Evolutionary conservation across 257 asterid species (phyloP), one percentile per base, ranked within the genome.

Genomic region (Hygrophila difformis): DNA sequence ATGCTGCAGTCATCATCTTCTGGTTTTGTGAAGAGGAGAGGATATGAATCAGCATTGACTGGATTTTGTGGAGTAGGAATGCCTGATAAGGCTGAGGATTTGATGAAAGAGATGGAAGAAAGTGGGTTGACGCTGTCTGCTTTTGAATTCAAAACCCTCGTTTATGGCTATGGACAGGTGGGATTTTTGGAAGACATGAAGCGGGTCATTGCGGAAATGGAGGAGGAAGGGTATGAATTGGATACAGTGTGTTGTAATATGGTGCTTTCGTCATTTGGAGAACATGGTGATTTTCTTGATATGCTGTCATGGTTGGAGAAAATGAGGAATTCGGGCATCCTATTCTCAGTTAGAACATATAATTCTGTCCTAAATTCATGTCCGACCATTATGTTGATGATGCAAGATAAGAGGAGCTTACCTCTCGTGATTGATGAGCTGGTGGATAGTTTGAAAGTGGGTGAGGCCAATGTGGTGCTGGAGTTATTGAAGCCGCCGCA

Each of bases 211-310:
- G 50, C 5, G 48, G 44, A 59, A 55, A 71, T 82, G 77, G 87
- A 70, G 53, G 57, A 57, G 1, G 76, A 65, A 51, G 97, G 93
- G 38, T 63, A 72, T 65, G 74, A 60, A 43, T 21, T 75, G 64
- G 97, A 89, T 48, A 89, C 87, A 1, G 75, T 89, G 44, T 65
- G 77, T 64, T 78, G 67, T 28, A 89, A 85, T 42, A 85, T 89
- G 96, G 74, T 82, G 58, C 78, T 89, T 40, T 69, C 94, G 3
- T 78, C 93, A 10, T 67, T 75, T 41, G 96, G 94, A 56, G 71
- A 81, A 35, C 78, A 68, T 45, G 53, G 47, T 9, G 65, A 79
- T 69, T 73, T 77, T 21, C 26, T 46, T 3, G 86, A 74, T 39
- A 70, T 85, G 96, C 54, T 46, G 6, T 48, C 47, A 1, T 79